Evolutionary conservation across 768 basidiomycete species (phyloP).

Genomic region (Trametes meyenii): DNA sequence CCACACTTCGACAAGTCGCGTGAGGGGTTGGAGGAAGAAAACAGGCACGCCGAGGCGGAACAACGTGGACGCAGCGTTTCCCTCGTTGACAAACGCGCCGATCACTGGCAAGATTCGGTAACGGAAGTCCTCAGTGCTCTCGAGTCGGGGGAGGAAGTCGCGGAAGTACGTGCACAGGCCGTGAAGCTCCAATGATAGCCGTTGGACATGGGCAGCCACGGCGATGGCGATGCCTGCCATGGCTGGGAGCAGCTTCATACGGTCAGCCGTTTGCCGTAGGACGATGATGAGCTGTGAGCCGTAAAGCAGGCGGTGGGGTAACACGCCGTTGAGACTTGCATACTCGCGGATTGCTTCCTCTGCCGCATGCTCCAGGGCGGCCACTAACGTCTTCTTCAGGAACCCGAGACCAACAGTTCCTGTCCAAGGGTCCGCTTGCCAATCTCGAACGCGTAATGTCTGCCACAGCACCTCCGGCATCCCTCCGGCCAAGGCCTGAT

Average conservation of each 20-base stretch:
- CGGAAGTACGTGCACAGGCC: not conserved
- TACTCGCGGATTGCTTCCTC: too few species aligned
- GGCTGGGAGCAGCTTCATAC: slow-evolving; percentile 1
- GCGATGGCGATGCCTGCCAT: not conserved
- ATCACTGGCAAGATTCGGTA: not conserved
- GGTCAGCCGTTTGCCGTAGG: not conserved
- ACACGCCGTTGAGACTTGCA: not conserved
- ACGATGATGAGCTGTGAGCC: not conserved
- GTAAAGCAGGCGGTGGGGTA: not conserved
- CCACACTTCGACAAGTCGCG: not conserved
- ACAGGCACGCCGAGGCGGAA: not conserved
- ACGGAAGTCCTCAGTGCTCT: not conserved
- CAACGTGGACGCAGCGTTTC: not conserved
- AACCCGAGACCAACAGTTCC: too few species aligned
- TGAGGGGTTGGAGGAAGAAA: slow-evolving; percentile 11
- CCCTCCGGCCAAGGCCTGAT: not conserved
- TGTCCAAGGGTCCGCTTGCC: not conserved
- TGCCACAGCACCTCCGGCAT: not conserved
- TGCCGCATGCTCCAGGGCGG: not conserved
- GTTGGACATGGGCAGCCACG: slow-evolving; percentile 9
- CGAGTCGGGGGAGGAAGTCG: not conserved
- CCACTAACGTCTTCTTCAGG: too few species aligned
- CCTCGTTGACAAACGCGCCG: slow-evolving; percentile 1
- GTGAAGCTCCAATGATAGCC: not conserved
- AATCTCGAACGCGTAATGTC: not conserved